Evolutionary conservation across 2,329 filamentous ascomycete species (phyloP), one percentile per base, ranked within the genome.

Genomic region (Pyrenophora graminea): DNA sequence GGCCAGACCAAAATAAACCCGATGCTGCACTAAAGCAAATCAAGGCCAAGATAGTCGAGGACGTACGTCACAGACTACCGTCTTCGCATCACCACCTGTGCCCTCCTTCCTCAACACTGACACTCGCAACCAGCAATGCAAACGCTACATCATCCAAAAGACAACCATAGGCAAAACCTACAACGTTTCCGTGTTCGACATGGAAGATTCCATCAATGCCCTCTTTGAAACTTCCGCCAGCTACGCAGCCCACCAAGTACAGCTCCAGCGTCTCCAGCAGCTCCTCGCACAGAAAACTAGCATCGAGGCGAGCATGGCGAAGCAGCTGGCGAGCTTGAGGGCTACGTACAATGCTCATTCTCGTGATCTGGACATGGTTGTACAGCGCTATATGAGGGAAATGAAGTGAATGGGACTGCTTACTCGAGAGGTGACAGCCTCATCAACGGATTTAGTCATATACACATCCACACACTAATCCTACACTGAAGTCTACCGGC

Each of bases 291-390:
- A 56, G 30, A 70, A 71, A 39, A 46, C 51, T 13, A 45, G 54
- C 2, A 55, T 71, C 36, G 69, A 71, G 49, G 45, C 54, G n/a
- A 34, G 50, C 6, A 68, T 72, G 62, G 45, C 41, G 2, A 39
- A 42, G 25, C 64, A 59, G 32, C 40, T 67, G 6, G 46, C 31
- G 3, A 32, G 39, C 12, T 38, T 72, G 47, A 52, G 53, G 21
- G 42, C 46, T 2, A 41, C 39, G 10, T 69, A 68, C 39, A 34
- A 63, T 9, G 52, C 56, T 6, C 60, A 68, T 39, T 65, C 63
- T 2, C 48, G 52, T 10, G 59, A 69, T 31, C 40, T 72, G 7
- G 49, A 61, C 25, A 43, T n/a, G 2, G 66, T 68, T 6, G 2
- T 67, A 17, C 38, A 59, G 25, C 44, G 52, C 18, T 53, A 56